Evolutionary conservation across 2,329 filamentous ascomycete genomes (phyloP), one percentile per base, ranked within the genome.

Genomic region (Penicillium sp.): DNA sequence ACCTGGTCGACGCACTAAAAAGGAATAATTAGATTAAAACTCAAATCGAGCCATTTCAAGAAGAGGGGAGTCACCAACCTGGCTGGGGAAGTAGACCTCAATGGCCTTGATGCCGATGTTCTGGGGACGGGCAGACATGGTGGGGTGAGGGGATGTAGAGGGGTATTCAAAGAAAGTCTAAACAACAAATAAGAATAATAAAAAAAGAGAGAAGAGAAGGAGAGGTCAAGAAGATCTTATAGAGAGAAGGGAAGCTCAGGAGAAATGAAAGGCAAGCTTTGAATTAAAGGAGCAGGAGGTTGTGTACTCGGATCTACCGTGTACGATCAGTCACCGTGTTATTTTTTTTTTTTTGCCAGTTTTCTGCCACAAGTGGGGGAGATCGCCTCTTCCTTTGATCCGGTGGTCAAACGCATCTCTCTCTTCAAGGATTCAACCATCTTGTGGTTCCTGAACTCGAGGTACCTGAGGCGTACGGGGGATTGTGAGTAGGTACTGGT

Each of bases 31-130:
- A 65, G 58, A 45, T 46, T 24, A 2, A 21, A 39, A 57, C 43
- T 46, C 21, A 2, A 39, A 39, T 39, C 13, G 36, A 39, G 36
- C 36, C 10, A 21, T 13, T 16, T 4, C 18, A 21, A 21, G 18
- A 9, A 39, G 36, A 13, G 9, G 5, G 8, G 2, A 39, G 10
- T 12, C 4, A 39, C 36, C 36, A 39, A 39, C 89, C 85, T 93
- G 89, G 74, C 82, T 88, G 61, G 89, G 89, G 71, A 90, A 89
- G 76, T 94, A 94, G 71, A 94, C 84, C 74, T 94, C 89, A 75
- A 94, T 89, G 87, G 88, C 89, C 81, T 94, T 93, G 73, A 94
- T 91, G 82, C 89, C 89, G 75, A 94, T 87, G 78, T 93, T 93
- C 76, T 91, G 85, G 61, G 89, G 88, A 76, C 88, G 86, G 65